phyloP scores from a whole-genome alignment of 371 early-diverging fungal species.

The Apophysomyces ossiformis region DNA sequence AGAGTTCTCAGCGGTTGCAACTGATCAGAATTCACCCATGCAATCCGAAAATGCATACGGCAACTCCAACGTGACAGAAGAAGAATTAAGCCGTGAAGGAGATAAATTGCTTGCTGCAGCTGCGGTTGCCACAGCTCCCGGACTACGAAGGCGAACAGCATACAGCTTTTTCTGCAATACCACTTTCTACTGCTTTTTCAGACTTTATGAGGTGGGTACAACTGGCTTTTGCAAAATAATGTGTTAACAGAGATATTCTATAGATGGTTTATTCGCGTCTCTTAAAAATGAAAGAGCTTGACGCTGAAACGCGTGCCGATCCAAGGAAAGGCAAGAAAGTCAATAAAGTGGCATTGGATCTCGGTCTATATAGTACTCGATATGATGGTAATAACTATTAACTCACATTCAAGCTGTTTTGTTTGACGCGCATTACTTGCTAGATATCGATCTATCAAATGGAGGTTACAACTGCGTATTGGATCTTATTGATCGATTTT shows the following conservation, averaged over 20 bases:
- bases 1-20: conserved; percentile 42
- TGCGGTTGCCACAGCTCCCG: conserved; percentile 50
- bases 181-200: conserved; percentile 84
- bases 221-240: neutral
- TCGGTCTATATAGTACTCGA: conserved; percentile 74
- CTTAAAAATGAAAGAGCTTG: conserved; percentile 73
- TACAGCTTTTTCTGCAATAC: conserved; percentile 78
- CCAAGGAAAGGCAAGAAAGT: conserved; percentile 62
- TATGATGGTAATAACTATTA: conserved; percentile 46
- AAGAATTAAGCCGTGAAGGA: conserved; percentile 17
- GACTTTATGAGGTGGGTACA: conserved; percentile 77
- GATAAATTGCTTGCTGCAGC: conserved; percentile 51
- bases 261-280: conserved; percentile 85
- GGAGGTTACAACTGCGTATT: conserved; percentile 81
- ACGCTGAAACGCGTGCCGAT: conserved; percentile 61
- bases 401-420: neutral
- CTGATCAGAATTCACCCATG: conserved; percentile 29
- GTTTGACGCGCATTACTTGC: neutral
- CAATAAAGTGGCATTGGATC: conserved; percentile 79
- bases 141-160: conserved; percentile 39
- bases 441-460: conserved; percentile 55
- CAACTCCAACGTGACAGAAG: conserved; percentile 11
- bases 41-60: conserved; percentile 31
- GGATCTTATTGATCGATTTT: conserved; percentile 74
- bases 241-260: conserved; percentile 15